Evolutionary conservation across 176 grass and related monocot species (phyloP).

Genomic region (Oropetium thomaeum): DNA sequence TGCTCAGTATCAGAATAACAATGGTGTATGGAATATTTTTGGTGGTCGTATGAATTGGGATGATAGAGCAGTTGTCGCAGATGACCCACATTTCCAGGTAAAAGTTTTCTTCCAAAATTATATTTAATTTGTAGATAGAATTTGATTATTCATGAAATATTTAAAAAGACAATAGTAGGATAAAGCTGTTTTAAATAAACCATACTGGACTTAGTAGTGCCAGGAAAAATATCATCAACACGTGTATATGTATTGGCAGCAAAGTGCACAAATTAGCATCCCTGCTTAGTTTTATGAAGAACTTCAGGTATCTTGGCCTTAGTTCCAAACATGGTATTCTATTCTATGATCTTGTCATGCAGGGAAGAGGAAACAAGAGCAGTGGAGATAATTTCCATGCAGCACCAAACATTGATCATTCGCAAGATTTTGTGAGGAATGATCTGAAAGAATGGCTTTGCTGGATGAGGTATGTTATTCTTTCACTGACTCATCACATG

Average conservation of each 20-base stretch:
- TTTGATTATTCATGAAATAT: neutral
- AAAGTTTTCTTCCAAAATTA: neutral
- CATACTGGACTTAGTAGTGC: neutral
- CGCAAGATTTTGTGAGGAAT: conserved; percentile 93
- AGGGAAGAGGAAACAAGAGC: conserved; percentile 97
- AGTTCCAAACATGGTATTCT: neutral
- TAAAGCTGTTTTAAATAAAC: neutral
- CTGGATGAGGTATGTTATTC: conserved; percentile 69
- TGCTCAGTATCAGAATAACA: conserved; percentile 68
- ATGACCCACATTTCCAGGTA: conserved; percentile 99
- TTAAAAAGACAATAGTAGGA: neutral
- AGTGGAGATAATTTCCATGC: conserved; percentile 99
- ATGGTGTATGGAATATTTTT: conserved; percentile 96
- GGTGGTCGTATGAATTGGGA: conserved; percentile 91
- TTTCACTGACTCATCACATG: conserved; percentile 13
- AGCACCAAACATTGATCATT: conserved; percentile 98
- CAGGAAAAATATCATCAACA: too few species aligned
- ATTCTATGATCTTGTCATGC: conserved; percentile 29
- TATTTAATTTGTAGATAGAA: neutral
- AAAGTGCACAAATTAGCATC: conserved; percentile 4
- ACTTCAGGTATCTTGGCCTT: conserved; percentile 17
- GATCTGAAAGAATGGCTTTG: conserved; percentile 93
- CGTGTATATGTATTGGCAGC: conserved; percentile 14
- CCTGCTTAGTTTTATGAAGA: conserved; percentile 4
- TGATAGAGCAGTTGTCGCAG: conserved; percentile 82